Conservation (phyloP, 2,329 filamentous ascomycete species). For the Colletotrichum liaoningense region DNA sequence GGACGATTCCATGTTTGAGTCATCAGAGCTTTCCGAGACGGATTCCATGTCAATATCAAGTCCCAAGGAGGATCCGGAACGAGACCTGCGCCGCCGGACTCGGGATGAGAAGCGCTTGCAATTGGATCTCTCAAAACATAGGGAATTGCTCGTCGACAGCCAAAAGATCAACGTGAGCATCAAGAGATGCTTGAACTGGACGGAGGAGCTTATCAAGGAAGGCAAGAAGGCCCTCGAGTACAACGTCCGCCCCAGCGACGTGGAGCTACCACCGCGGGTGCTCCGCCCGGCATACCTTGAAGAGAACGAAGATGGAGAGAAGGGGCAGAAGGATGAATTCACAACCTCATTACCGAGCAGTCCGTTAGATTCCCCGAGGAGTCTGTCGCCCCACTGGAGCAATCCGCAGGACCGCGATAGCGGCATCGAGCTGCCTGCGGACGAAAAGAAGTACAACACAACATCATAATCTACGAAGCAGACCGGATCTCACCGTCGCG, state of each 20-base stretch:
- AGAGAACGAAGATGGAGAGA: constrained; percentile 53
- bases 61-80: constrained; percentile 43
- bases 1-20: constrained; percentile 51
- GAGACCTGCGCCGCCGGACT: constrained; percentile 67
- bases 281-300: constrained; percentile 74
- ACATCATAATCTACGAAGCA: constrained; percentile 19
- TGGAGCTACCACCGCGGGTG: constrained; percentile 84
- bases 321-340: constrained; percentile 38
- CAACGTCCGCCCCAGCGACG: constrained; percentile 80
- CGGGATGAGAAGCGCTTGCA: constrained; percentile 86
- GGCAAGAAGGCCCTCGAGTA: constrained; percentile 90
- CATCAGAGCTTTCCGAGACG: constrained; percentile 55
- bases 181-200: constrained; percentile 88
- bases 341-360: constrained; percentile 30
- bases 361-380: constrained; percentile 12
- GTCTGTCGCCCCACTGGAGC: constrained; percentile 31
- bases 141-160: constrained; percentile 87
- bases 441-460: constrained; percentile 40
- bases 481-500: constrained; percentile 30
- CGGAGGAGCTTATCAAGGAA: constrained; percentile 89
- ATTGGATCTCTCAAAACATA: constrained; percentile 88
- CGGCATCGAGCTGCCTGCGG: constrained; percentile 60
- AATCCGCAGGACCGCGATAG: constrained; percentile 59
- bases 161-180: constrained; percentile 97
- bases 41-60: constrained; percentile 52